Evolutionary conservation across 768 basidiomycete species (phyloP), one percentile per base, ranked within the genome.

Genomic region (Podaxis rugospora): DNA sequence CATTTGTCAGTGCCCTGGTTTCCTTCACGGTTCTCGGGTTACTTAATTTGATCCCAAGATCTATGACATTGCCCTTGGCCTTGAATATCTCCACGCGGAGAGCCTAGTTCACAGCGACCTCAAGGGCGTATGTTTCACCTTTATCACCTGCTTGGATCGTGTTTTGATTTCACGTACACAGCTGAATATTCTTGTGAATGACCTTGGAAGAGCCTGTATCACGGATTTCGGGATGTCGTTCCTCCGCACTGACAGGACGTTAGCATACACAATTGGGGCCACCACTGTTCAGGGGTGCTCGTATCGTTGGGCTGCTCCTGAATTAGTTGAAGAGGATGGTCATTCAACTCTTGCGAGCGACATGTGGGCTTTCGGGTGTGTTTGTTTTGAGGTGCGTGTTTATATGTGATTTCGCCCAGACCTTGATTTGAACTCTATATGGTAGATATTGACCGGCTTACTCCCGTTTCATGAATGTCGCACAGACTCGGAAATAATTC

Each of bases 281-380:
- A 57, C 44, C 6, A 35, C 32, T 14, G 28, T 13, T 49, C 21
- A 18, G 23, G 58, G 62, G 9, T 32, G 28, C 28, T 47, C 58
- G 1, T 21, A 59, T 23, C 56, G 64, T 35, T 66, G 66, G 66
- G 51, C 62, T 56, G 66, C 66, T 46, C 66, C 66, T 21, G 66
- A 66, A 49, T 21, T 66, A 14, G 13, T 64, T 16, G 55, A 49
- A 18, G 28, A 28, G 6, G n/a, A 46, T 14, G 6, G 40, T 14
- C 23, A 16, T 5, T 25, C 44, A 5, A 39, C 47, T 18, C 25
- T 44, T 7, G 62, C 58, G 11, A 66, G 62, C 42, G 66, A 66
- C 32, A 56, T 65, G 28, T 66, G 65, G 50, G 57, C 66, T 25
- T 63, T 65, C 55, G 62, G 58, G 14, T 63, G 65, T 40, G 58